Evolutionary conservation across 176 grass and related monocot genomes (phyloP), one percentile per base, ranked within the genome.

Genomic region (Bothriochloa decipiens): DNA sequence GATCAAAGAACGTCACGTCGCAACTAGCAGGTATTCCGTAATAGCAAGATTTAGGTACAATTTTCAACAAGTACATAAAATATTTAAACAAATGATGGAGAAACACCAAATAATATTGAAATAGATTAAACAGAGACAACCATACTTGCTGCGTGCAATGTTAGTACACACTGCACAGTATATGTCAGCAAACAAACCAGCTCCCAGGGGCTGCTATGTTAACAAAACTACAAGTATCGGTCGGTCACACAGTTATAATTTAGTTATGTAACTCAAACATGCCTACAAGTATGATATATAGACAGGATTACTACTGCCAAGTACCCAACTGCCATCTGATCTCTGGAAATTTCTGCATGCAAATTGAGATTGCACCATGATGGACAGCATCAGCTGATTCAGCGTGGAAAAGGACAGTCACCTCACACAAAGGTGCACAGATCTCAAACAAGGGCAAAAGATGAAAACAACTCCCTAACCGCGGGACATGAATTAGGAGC

Each of bases 291-390:
- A 57, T 43, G 20, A 62, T 70, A 41, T 32, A 53, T 53, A 58
- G n/a, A 26, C 63, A 36, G 7, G 65, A 85, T 79, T 26, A 76
- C 35, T 41, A 72, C 41, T 35, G 77, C 82, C 79, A 82, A 33
- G 61, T 85, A 66, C 80, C 75, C 83, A 84, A 97, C 33, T 77
- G 76, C 88, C 95, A 97, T 83, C 27, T 82, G 53, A 92, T 83
- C 18, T 60, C 64, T 0, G 88, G 82, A 68, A 90, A 94, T 8
- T 58, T 85, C 46, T 10, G 9, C 14, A 64, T 70, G 65, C 77
- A 97, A 16, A 68, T 62, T 16, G 61, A 77, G 16, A 67, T 8
- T 33, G 82, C 20, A 55, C 3, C 37, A 46, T 65, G 60, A 39
- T 77, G 58, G 52, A 61, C 77, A 47, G 2, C 45, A 16, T 78